Conservation (phyloP, 345 rosid genomes). For the Durio zibethinus region DNA sequence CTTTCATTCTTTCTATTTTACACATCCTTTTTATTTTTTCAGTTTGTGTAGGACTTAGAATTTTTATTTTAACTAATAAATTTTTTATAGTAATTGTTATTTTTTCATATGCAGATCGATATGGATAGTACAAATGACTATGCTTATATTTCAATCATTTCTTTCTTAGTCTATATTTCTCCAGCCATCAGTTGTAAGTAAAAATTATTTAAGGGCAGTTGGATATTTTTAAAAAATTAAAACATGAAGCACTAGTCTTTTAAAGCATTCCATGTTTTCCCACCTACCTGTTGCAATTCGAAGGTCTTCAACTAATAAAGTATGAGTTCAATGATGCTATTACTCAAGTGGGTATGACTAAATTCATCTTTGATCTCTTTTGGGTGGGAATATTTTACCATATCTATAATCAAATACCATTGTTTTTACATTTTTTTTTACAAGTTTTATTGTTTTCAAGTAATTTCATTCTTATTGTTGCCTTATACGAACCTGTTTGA, state of each 20-base stretch:
- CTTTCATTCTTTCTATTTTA: not conserved
- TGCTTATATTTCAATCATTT: constrained; percentile 94
- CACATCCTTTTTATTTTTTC: not conserved
- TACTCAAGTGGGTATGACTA: constrained; percentile 75
- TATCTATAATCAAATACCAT: constrained; percentile 79
- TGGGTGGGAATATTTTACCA: too few relatives aligned
- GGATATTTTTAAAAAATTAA: not conserved
- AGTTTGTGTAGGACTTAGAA: too few relatives aligned
- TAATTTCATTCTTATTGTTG: not conserved
- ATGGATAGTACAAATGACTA: constrained; percentile 96
- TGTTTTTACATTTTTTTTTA: not conserved
- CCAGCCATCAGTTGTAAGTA: constrained; percentile 85
- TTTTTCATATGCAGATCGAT: constrained; percentile 57
- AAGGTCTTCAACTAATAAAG: constrained; percentile 71
- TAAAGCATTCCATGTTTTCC: too few relatives aligned
- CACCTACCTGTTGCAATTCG: too few relatives aligned
- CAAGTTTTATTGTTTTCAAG: not conserved
- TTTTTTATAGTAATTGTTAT: not conserved
- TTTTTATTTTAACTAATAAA: not conserved
- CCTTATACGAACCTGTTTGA: not conserved
- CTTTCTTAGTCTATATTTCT: constrained; percentile 84
- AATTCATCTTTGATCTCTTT: too few relatives aligned
- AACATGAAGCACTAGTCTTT: not conserved
- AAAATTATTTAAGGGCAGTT: constrained; percentile 17
- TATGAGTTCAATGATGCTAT: constrained; percentile 71